phyloP scores from a whole-genome alignment of 2,329 filamentous ascomycete species.

The Coniochaeta ligniaria region DNA sequence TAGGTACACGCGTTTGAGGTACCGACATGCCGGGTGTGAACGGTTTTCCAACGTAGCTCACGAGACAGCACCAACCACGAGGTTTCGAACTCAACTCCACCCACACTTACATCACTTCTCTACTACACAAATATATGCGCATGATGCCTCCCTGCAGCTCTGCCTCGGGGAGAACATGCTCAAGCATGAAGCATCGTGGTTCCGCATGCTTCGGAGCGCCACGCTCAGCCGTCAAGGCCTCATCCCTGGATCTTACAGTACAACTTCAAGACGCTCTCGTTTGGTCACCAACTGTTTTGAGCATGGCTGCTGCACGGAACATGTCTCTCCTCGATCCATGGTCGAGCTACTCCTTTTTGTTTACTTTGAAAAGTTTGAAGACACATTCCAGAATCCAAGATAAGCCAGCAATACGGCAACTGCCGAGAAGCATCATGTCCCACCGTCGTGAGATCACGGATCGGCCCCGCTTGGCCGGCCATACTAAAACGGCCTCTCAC shows the following conservation, averaged over 20 bases:
- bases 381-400: neutral
- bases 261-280: neutral
- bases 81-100: neutral
- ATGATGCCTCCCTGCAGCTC: neutral
- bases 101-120: neutral
- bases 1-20: neutral
- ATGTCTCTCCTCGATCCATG: neutral
- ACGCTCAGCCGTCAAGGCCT: neutral
- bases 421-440: neutral
- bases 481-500: neutral
- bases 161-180: neutral
- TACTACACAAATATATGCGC: neutral
- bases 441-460: neutral
- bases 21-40: neutral
- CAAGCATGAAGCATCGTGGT: neutral
- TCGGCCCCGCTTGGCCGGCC: too few relatives aligned
- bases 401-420: neutral
- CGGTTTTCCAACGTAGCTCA: neutral
- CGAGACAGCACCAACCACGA: neutral
- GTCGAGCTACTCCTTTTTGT: neutral
- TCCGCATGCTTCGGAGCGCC: neutral
- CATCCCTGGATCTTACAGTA: too few relatives aligned
- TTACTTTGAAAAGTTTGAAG: neutral
- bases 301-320: neutral
- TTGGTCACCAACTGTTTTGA: neutral